phyloP scores from a whole-genome alignment of 352 stramenopile genomes.

The Globisporangium polare region DNA sequence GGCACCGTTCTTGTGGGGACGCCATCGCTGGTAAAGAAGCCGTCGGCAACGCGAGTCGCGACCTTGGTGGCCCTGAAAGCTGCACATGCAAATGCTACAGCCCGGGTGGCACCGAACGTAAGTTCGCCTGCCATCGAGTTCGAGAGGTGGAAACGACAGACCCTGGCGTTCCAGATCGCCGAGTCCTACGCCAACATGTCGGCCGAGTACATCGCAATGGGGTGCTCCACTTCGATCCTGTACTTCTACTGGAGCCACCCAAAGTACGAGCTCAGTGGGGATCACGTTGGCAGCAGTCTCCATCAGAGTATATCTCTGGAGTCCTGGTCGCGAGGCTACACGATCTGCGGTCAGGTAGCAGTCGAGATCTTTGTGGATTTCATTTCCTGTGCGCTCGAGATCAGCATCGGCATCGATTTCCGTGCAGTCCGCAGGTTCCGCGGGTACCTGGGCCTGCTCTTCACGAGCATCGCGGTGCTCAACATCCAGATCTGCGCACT shows the following conservation, averaged over 20 bases:
- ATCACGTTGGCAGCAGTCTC: neutral
- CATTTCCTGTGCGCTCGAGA: constrained; percentile 8
- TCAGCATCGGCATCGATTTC: constrained; percentile 9
- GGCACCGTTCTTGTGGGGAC: too few species aligned
- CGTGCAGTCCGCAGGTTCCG: constrained; percentile 1
- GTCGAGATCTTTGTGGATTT: constrained; percentile 14
- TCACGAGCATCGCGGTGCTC: constrained; percentile 1
- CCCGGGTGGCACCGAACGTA: neutral
- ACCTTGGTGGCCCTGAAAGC: neutral
- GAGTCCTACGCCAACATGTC: constrained; percentile 47
- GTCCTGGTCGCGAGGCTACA: neutral
- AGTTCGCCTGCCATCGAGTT: constrained; percentile 9
- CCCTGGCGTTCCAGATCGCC: constrained; percentile 28
- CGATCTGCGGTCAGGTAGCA: constrained; percentile 2
- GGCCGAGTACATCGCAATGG: constrained; percentile 45
- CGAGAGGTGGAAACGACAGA: constrained; percentile 20
- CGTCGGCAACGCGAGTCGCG: too few species aligned
- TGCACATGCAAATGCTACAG: neutral
- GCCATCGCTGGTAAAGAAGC: neutral
- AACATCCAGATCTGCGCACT: constrained; percentile 16
- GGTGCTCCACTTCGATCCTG: constrained; percentile 37
- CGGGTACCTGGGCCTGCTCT: constrained; percentile 8
- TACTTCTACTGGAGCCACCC: constrained; percentile 34
- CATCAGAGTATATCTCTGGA: too few species aligned
- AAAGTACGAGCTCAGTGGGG: constrained; percentile 21